phyloP scores from a whole-genome alignment of 352 stramenopile genomes.

The Thraustochytrium sp. region DNA sequence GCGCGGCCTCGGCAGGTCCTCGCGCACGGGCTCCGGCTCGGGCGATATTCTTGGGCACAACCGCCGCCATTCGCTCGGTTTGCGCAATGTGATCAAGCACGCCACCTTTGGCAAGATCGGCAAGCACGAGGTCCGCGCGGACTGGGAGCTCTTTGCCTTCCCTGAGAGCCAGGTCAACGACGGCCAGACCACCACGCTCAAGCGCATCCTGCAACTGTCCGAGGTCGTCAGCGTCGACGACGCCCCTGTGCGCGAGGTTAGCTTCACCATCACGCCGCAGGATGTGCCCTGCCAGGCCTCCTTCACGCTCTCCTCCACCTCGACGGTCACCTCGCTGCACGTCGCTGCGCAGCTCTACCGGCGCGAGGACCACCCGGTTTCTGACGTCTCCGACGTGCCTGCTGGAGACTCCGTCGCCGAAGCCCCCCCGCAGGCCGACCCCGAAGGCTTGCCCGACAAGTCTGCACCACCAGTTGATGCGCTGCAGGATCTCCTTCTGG shows the following conservation, averaged over 20 bases:
- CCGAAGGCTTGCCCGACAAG: too few species aligned
- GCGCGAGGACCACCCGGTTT: background rate
- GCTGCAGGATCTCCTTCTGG: background rate
- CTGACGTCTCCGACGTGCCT: too few species aligned
- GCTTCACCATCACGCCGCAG: background rate
- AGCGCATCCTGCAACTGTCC: background rate
- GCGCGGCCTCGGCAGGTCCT: too few species aligned
- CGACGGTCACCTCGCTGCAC: conserved; percentile 9
- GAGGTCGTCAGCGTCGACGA: conserved; percentile 8
- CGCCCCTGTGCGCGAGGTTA: background rate
- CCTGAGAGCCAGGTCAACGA: background rate
- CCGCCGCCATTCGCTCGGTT: background rate
- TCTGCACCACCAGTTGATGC: too few species aligned
- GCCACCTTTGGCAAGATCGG: conserved; percentile 19
- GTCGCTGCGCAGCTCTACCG: conserved; percentile 25
- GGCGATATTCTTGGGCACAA: too few species aligned
- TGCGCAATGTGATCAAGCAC: background rate
- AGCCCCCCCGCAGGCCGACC: too few species aligned
- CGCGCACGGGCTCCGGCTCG: too few species aligned
- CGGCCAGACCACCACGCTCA: background rate
- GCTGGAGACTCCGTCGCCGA: too few species aligned
- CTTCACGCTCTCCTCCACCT: background rate
- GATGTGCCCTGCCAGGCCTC: background rate
- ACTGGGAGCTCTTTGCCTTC: conserved; percentile 20
- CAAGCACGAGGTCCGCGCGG: conserved; percentile 13